These are phyloP conservation scores for Priceomyces haplophilus DNA, from an alignment of 805 yeast genomes.

Conservation along the genomic window DNA sequence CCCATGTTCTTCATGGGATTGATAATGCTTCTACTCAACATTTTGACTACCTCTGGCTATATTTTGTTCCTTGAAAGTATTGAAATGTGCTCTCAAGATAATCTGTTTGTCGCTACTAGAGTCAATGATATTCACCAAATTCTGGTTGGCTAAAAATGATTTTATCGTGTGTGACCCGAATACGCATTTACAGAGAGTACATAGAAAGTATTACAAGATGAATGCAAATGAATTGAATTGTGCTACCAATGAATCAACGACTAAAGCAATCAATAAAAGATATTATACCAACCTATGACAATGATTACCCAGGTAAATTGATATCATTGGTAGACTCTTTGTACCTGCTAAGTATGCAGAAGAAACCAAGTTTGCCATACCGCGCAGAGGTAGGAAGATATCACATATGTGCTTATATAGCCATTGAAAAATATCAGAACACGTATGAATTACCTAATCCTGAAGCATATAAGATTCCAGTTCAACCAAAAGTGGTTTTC, in stretches of 20 bases:
- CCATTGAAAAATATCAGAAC: constrained; percentile 48
- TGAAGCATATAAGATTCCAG: constrained; percentile 50
- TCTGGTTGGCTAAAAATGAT: constrained; percentile 26
- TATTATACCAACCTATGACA: constrained; percentile 47
- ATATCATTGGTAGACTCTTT: constrained; percentile 41
- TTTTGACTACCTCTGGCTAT: constrained; percentile 5
- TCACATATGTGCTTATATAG: constrained; percentile 65
- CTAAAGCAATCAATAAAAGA: constrained; percentile 41
- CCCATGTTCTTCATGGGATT: constrained; percentile 12
- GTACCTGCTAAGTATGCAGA: constrained; percentile 51
- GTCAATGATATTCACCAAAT: constrained; percentile 10
- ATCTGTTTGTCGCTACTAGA: neutral
- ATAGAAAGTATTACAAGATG: neutral
- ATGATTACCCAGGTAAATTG: constrained; percentile 42
- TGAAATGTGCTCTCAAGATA: neutral
- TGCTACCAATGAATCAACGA: constrained; percentile 15
- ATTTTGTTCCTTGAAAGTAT: neutral
- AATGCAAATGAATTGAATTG: neutral
- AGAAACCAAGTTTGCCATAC: constrained; percentile 46
- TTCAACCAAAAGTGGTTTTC: constrained; percentile 45
- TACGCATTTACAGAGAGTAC: neutral
- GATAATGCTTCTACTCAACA: constrained; percentile 24
- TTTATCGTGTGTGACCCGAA: constrained; percentile 14
- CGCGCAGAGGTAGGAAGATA: constrained; percentile 62
- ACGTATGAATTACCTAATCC: constrained; percentile 49